These are phyloP conservation scores for Calvatia gigantea DNA, from an alignment of 768 basidiomycete species.

Conservation along the genomic window DNA sequence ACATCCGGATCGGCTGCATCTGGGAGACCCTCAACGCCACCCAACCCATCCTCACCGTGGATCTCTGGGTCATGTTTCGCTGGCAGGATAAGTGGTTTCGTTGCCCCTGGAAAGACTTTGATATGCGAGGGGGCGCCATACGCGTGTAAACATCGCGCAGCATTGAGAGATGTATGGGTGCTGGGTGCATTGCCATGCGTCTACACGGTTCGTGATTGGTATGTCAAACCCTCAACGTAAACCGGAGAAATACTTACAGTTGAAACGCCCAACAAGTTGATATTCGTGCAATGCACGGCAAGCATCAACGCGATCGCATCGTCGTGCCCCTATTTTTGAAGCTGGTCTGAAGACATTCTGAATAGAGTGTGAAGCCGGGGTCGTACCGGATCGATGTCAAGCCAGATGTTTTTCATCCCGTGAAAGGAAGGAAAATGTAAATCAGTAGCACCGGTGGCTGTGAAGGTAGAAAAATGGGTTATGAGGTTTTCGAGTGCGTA, in stretches of 20 bases:
- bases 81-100: constrained; percentile 62
- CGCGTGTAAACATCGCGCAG: constrained; percentile 71
- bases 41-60: constrained; percentile 80
- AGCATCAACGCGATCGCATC: constrained; percentile 84
- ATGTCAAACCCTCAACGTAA: neutral
- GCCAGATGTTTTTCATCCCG: constrained; percentile 44
- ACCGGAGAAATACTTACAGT: constrained; percentile 46
- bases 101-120: constrained; percentile 66
- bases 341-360: neutral
- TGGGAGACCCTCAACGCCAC: constrained; percentile 79
- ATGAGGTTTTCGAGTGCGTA: too few species aligned
- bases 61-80: constrained; percentile 71
- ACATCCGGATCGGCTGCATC: constrained; percentile 44
- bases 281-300: constrained; percentile 60
- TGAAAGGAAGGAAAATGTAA: too few species aligned
- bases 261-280: constrained; percentile 78
- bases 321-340: constrained; percentile 78
- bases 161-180: constrained; percentile 64
- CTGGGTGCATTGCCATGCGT: constrained; percentile 77
- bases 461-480: too few species aligned
- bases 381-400: constrained; percentile 65
- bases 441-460: too few species aligned
- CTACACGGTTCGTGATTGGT: constrained; percentile 29
- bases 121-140: constrained; percentile 61
- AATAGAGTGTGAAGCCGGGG: neutral